These are phyloP conservation scores for Penicillium glabrum DNA, from an alignment of 2,329 filamentous ascomycete genomes.

Conservation along the genomic window DNA sequence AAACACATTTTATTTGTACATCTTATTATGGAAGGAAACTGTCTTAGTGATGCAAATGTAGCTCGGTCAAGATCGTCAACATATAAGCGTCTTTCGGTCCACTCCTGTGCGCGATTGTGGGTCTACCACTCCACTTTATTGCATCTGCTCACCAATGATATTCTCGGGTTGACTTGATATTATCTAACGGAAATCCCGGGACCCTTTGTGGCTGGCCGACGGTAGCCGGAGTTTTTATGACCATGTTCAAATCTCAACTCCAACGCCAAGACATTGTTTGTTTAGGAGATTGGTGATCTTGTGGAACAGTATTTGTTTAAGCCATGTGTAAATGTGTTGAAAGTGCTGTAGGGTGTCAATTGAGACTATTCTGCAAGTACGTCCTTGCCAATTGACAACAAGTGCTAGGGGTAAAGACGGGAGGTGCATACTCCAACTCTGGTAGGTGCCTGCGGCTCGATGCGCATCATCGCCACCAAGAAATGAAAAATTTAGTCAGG, in stretches of 20 bases:
- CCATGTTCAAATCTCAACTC: not conserved
- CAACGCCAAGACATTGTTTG: slow-evolving; percentile 4
- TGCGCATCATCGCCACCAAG: slow-evolving; percentile 6
- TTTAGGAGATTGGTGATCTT: not conserved
- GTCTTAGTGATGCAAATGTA: slow-evolving; percentile 6
- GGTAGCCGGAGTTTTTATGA: slow-evolving; percentile 11
- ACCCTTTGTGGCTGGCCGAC: slow-evolving; percentile 6
- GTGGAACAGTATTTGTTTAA: no score
- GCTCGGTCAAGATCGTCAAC: slow-evolving; percentile 8
- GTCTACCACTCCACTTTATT: not conserved
- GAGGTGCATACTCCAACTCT: not conserved
- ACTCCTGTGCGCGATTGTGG: slow-evolving; percentile 8
- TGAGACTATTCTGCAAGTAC: no score
- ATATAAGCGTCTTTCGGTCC: slow-evolving; percentile 19
- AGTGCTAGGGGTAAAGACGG: not conserved
- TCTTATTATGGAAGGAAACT: slow-evolving; percentile 12
- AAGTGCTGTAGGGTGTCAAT: not conserved
- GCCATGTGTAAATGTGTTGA: no score
- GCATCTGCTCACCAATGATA: not conserved
- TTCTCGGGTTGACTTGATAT: slow-evolving; percentile 11
- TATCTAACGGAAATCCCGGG: slow-evolving; percentile 20
- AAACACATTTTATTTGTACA: slow-evolving; percentile 10
- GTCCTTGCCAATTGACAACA: no score
- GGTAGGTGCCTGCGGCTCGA: slow-evolving; percentile 3
- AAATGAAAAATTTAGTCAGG: slow-evolving; percentile 5